Percentiles rank a stretch among this genome's conserved stretches.
Conservation (phyloP, 108 stramenopile genomes). For the Skeletonema menzelii region DNA sequence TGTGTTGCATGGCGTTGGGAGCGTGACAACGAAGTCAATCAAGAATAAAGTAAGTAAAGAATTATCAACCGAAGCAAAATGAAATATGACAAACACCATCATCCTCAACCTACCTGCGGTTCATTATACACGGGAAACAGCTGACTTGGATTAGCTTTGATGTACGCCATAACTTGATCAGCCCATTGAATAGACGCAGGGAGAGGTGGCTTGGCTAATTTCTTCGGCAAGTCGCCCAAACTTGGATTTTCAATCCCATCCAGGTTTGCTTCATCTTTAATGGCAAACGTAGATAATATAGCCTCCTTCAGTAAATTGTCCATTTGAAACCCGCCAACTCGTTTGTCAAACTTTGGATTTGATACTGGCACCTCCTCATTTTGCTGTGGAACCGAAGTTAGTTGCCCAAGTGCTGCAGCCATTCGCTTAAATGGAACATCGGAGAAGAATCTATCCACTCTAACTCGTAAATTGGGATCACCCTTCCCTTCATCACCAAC, state of each 20-base stretch:
- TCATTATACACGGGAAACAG: conserved; percentile 45
- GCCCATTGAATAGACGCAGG: conserved; percentile 61
- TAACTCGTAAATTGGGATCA: conserved; percentile 58
- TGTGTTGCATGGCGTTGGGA: conserved; percentile 27
- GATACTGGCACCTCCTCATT: conserved; percentile 5
- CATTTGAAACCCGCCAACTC: conserved; percentile 64
- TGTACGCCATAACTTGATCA: conserved; percentile 64
- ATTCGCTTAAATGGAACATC: conserved; percentile 83
- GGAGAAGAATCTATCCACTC: conserved; percentile 83
- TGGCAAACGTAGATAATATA: conserved; percentile 73
- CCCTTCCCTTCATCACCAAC: conserved; percentile 52
- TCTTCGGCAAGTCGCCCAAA: conserved; percentile 59
- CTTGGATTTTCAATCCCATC: conserved; percentile 48
- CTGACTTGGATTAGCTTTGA: conserved; percentile 55
- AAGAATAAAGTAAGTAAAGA: too few relatives aligned
- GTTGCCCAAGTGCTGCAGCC: conserved; percentile 73
- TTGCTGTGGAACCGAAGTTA: conserved; percentile 60
- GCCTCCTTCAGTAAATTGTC: conserved; percentile 74
- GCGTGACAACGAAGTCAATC: too few relatives aligned
- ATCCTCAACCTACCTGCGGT: not conserved
- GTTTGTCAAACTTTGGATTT: conserved; percentile 13
- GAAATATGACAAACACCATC: too few relatives aligned
- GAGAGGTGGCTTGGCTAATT: conserved; percentile 72
- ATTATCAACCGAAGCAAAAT: too few relatives aligned
- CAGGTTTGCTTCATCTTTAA: conserved; percentile 47